phyloP scores from a whole-genome alignment of 108 stramenopile genomes.

The Pseudonitzschia pungens region DNA sequence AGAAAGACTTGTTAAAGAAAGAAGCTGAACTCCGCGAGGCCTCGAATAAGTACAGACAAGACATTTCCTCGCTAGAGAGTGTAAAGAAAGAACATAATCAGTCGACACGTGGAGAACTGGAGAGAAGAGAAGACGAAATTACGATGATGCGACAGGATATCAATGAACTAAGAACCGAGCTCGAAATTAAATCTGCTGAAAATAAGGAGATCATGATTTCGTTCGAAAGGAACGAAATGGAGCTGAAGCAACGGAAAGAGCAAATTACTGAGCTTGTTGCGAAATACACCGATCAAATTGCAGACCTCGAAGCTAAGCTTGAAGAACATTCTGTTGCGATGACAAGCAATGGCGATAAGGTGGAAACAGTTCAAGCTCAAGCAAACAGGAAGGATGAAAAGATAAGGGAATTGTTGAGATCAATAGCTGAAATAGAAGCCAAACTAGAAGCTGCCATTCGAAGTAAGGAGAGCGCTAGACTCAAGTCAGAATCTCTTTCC shows the following conservation, averaged over 20 bases:
- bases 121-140: slow-evolving; percentile 33
- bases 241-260: slow-evolving; percentile 37
- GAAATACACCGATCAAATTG: slow-evolving; percentile 31
- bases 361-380: slow-evolving; percentile 26
- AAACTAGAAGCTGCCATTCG: slow-evolving; percentile 33
- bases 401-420: slow-evolving; percentile 28
- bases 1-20: slow-evolving; percentile 41
- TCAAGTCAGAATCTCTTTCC: slow-evolving; percentile 32
- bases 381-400: slow-evolving; percentile 31
- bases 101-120: slow-evolving; percentile 24
- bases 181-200: slow-evolving; percentile 24
- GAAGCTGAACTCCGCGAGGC: slow-evolving; percentile 33
- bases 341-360: slow-evolving; percentile 18
- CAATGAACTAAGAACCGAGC: slow-evolving; percentile 19
- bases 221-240: slow-evolving; percentile 28
- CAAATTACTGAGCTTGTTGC: slow-evolving; percentile 31
- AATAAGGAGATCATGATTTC: slow-evolving; percentile 27
- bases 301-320: slow-evolving; percentile 29
- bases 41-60: slow-evolving; percentile 18
- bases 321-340: slow-evolving; percentile 30
- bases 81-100: slow-evolving; percentile 37
- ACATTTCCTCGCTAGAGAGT: slow-evolving; percentile 25
- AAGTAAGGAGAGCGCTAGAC: slow-evolving; percentile 30
- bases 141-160: slow-evolving; percentile 25
- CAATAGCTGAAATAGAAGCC: slow-evolving; percentile 29